phyloP scores from a whole-genome alignment of 805 yeast species.

The Zygotorulaspora sp. region DNA sequence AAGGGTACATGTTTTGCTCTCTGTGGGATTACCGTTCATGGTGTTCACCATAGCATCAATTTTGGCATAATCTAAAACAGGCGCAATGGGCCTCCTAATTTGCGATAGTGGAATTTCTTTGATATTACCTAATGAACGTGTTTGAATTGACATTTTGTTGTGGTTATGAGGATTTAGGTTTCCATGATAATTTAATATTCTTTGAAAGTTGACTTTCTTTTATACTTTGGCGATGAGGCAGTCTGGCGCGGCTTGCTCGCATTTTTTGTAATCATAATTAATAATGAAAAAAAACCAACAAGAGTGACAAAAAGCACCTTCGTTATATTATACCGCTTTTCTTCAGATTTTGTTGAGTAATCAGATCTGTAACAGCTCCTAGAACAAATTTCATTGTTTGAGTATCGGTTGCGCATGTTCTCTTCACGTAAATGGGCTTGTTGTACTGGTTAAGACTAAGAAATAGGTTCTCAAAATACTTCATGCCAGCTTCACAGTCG shows the following conservation, averaged over 20 bases:
- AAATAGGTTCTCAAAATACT: conserved; percentile 67
- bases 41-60: conserved; percentile 78
- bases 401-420: conserved; percentile 95
- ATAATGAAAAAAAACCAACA: not conserved
- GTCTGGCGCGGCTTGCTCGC: conserved; percentile 4
- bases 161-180: too few relatives aligned
- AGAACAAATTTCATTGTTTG: conserved; percentile 84
- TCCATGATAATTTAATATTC: too few relatives aligned
- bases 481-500: conserved; percentile 61
- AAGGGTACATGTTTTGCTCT: conserved; percentile 54
- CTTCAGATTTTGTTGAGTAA: conserved; percentile 76
- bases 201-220: too few relatives aligned
- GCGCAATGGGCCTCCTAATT: conserved; percentile 79
- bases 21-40: conserved; percentile 57
- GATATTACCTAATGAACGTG: conserved; percentile 47
- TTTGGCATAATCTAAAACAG: conserved; percentile 69
- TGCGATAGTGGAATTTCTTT: conserved; percentile 60
- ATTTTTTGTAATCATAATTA: not conserved
- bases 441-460: conserved; percentile 56
- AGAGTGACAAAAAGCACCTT: not conserved
- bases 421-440: conserved; percentile 79
- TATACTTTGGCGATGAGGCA: too few relatives aligned
- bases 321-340: conserved; percentile 64
- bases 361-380: conserved; percentile 87
- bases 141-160: conserved; percentile 66